Evolutionary conservation across 148 eudicot genomes (phyloP).

Genomic region (Arbutus unedo): DNA sequence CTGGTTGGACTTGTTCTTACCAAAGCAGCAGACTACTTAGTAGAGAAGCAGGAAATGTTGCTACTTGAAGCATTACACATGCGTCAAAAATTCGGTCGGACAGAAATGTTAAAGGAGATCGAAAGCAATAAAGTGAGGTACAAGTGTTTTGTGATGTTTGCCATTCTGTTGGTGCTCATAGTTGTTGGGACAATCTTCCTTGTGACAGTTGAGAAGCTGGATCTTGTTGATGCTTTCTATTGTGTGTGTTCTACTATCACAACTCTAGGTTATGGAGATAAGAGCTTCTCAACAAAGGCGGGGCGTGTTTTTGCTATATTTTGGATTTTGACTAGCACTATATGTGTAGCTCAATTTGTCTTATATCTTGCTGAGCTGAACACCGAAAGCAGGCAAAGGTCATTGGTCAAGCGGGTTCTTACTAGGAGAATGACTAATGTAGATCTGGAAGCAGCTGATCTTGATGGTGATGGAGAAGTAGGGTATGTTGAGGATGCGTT

Average conservation of each 20-base stretch:
- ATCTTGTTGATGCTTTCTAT: conserved; percentile 70
- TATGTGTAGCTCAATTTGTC: conserved; percentile 73
- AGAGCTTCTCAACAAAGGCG: conserved; percentile 70
- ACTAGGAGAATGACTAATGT: conserved; percentile 46
- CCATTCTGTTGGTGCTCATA: conserved; percentile 49
- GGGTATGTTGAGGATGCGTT: conserved; percentile 42
- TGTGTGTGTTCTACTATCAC: conserved; percentile 85
- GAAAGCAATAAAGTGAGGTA: conserved; percentile 51
- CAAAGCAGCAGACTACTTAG: conserved; percentile 77
- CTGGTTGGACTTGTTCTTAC: conserved; percentile 53
- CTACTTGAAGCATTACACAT: conserved; percentile 51
- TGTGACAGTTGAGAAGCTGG: conserved; percentile 52
- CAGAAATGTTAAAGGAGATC: conserved; percentile 48
- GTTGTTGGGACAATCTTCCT: conserved; percentile 57
- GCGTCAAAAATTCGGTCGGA: conserved; percentile 33
- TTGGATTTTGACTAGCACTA: conserved; percentile 77
- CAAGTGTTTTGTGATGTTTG: conserved; percentile 44
- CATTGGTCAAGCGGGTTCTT: conserved; percentile 52
- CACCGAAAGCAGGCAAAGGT: conserved; percentile 57
- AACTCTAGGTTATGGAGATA: conserved; percentile 88
- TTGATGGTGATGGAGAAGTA: conserved; percentile 71
- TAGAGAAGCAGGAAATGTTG: conserved; percentile 75
- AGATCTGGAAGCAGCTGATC: conserved; percentile 89
- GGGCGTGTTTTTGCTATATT: conserved; percentile 78
- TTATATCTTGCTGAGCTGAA: conserved; percentile 76